A percentile compares a stretch with the other conserved stretches of the same genome.
These are phyloP conservation scores for Collybia sordida DNA, from an alignment of 768 basidiomycete genomes.

Conservation along the genomic window DNA sequence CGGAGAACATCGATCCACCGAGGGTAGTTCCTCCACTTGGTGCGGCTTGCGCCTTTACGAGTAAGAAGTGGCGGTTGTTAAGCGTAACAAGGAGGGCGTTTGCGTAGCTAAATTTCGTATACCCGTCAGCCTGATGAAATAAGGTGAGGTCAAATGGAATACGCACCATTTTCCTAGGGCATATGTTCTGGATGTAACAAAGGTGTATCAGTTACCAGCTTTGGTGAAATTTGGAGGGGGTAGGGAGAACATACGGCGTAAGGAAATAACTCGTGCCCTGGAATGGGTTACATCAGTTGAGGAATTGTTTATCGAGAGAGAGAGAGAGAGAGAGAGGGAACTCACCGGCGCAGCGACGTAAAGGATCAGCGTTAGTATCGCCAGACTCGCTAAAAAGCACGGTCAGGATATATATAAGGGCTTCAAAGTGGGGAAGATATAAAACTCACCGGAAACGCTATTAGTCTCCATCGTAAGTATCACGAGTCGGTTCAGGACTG, in stretches of 20 bases:
- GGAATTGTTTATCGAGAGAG: too few species aligned
- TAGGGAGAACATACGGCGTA: conserved; percentile 1
- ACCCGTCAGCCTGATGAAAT: not conserved
- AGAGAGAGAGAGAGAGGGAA: not conserved
- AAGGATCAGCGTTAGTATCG: too few species aligned
- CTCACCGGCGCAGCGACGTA: too few species aligned
- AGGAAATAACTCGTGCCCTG: conserved; percentile 3
- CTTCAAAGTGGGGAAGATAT: not conserved
- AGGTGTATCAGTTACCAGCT: too few species aligned
- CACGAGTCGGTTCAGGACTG: conserved; percentile 8
- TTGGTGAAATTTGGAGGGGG: not conserved
- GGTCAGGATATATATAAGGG: too few species aligned
- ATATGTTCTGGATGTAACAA: conserved; percentile 6
- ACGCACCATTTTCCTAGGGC: conserved; percentile 11
- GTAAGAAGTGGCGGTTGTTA: conserved; percentile 13
- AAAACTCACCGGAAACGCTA: conserved; percentile 7
- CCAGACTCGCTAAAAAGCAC: too few species aligned
- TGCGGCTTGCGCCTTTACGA: conserved; percentile 1
- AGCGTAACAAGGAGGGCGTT: conserved; percentile 14
- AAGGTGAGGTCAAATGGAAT: not conserved
- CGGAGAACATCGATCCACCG: too few species aligned
- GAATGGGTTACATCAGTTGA: too few species aligned
- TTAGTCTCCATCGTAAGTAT: conserved; percentile 12
- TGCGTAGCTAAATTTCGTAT: conserved; percentile 1
- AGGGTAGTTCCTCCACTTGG: too few species aligned